Evolutionary conservation across 129 eudicot genomes (phyloP), one percentile per base, ranked within the genome.

Genomic region (Escallonia herrerae): DNA sequence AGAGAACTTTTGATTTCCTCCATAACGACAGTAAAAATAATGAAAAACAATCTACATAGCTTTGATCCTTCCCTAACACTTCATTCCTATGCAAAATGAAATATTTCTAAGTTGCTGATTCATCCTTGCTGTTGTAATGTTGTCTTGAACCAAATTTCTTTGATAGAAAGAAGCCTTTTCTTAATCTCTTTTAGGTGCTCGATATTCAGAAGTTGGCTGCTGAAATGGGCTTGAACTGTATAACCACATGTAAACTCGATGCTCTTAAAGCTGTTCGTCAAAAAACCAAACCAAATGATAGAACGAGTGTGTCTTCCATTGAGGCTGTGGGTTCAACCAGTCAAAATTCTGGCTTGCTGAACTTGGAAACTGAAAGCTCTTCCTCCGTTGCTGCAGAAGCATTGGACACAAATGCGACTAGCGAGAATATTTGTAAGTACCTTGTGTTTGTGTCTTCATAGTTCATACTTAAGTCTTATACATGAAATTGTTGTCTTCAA

Each of bases 221-320:
- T 40, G 99, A 94, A 72, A 60, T 94, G 83, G 95, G 97, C 43
- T 79, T 94, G 52, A 80, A 64, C 14, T 86, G 91, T 66, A 86
- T 94, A 74, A 81, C 74, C 3, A 68, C 97, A 51, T 89, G 75
- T 61, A 94, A 94, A 74, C 79, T 94, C 57, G 99, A 94, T 73
- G 99, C 99, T 44, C 86, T 86, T 44, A 94, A 86, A 80, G 63
- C 99, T 52, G 97, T 94, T 73, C 65, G 70, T 37, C 73, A 9
- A 54, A 62, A 56, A 38, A 70, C 47, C 74, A 74, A 71, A 58
- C 37, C 75, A 43, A 74, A 77, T 15, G 74, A 70, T 56, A 63
- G 37, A 33, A 51, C 56, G 39, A 51, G 76, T 60, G 45, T 54
- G 42, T 60, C 51, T 45, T 48, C 58, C 58, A 40, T 52, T 54